A percentile compares a stretch with the other conserved stretches of the same genome.
Conservation (phyloP, 73 alveolate genomes). For the Paramecium biaurelia region DNA sequence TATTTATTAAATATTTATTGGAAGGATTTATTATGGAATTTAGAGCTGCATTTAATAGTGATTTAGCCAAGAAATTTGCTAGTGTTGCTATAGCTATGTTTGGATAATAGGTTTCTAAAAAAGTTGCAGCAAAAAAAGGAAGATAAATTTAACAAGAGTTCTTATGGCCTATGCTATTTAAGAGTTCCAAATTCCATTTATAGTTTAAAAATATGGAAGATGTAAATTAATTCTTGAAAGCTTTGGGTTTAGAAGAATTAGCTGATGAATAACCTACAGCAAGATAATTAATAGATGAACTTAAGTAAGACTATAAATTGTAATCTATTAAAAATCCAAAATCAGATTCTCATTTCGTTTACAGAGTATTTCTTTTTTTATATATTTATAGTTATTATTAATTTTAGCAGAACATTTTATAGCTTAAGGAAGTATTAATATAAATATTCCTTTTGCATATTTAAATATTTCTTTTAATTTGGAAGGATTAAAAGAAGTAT, state of each 20-base stretch:
- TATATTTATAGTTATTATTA: background rate
- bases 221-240: background rate
- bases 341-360: background rate
- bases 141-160: background rate
- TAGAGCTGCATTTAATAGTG: background rate
- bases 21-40: background rate
- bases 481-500: constrained; percentile 11
- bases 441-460: background rate
- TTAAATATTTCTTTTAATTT: background rate
- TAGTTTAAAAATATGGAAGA: constrained; percentile 2
- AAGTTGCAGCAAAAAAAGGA: background rate
- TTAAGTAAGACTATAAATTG: background rate
- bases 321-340: background rate
- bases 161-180: background rate
- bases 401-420: background rate
- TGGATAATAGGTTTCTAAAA: background rate
- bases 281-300: background rate
- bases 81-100: background rate
- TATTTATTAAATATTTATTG: background rate
- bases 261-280: constrained; percentile 13
- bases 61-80: background rate
- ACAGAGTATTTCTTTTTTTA: background rate
- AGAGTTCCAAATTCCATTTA: background rate
- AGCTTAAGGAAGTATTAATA: background rate
- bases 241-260: background rate